These are phyloP conservation scores for Lactarius hatsudake DNA, from an alignment of 768 basidiomycete genomes.

Conservation along the genomic window DNA sequence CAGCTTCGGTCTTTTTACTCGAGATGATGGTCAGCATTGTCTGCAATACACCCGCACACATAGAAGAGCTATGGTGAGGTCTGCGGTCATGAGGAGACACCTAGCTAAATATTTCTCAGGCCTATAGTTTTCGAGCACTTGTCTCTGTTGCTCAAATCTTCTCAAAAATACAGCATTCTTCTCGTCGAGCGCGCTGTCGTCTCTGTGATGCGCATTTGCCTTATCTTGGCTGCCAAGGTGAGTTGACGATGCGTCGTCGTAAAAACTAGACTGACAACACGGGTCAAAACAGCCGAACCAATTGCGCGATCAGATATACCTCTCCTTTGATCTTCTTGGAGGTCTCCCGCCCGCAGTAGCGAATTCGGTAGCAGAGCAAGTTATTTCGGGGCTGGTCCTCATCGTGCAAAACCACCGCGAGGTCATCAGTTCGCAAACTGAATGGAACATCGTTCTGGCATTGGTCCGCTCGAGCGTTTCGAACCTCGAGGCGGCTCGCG, in stretches of 20 bases:
- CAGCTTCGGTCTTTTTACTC: constrained; percentile 89
- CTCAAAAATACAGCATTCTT: constrained; percentile 82
- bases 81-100: background rate
- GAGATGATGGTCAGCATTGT: constrained; percentile 94
- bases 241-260: constrained; percentile 27
- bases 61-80: constrained; percentile 85
- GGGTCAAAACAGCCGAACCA: constrained; percentile 48
- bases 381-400: constrained; percentile 76
- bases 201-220: constrained; percentile 78
- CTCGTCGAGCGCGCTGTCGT: constrained; percentile 94
- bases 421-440: constrained; percentile 83
- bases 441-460: constrained; percentile 93
- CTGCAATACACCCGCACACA: constrained; percentile 68
- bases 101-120: constrained; percentile 45
- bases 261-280: background rate
- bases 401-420: constrained; percentile 75
- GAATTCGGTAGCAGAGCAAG: constrained; percentile 85
- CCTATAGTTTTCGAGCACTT: constrained; percentile 94
- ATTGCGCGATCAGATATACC: constrained; percentile 90
- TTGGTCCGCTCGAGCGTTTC: constrained; percentile 81
- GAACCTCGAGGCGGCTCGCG: constrained; percentile 82
- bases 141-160: constrained; percentile 70
- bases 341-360: constrained; percentile 74
- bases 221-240: constrained; percentile 78
- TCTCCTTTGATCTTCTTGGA: constrained; percentile 88